phyloP scores from a whole-genome alignment of 116 monocot genomes.

The Iris pallida region DNA sequence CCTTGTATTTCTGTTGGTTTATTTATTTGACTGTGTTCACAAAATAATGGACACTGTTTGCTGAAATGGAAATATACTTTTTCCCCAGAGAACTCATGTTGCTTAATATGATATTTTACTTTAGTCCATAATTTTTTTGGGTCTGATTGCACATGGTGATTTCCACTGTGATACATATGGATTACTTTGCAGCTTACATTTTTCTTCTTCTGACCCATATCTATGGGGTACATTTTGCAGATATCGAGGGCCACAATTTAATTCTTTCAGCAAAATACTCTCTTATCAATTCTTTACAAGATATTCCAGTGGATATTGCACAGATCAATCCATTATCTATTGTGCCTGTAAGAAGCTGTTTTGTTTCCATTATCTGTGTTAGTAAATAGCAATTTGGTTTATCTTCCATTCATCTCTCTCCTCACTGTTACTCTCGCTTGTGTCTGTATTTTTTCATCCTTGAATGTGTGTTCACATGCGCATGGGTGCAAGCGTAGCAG shows the following conservation, averaged over 20 bases:
- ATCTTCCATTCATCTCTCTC: not conserved
- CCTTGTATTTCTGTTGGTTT: too few relatives aligned
- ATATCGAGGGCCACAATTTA: constrained; percentile 56
- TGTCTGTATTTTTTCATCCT: too few relatives aligned
- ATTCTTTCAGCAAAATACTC: constrained; percentile 89
- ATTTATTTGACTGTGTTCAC: too few relatives aligned
- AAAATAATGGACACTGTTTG: too few relatives aligned
- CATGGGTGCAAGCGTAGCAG: not conserved
- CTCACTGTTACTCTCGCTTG: too few relatives aligned
- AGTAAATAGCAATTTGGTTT: too few relatives aligned
- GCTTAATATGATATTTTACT: too few relatives aligned
- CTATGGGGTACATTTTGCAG: constrained; percentile 26
- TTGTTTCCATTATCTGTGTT: not conserved
- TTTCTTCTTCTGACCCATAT: not conserved
- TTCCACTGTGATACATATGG: not conserved
- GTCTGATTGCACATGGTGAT: not conserved
- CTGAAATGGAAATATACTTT: too few relatives aligned
- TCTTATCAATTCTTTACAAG: constrained; percentile 43
- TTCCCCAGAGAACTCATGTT: too few relatives aligned
- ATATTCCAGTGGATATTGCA: constrained; percentile 60
- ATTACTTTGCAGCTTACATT: not conserved
- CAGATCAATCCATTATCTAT: constrained; percentile 44
- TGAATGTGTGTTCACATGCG: too few relatives aligned
- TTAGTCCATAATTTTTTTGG: not conserved
- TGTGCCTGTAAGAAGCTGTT: constrained; percentile 48